Evolutionary conservation across 148 eudicot genomes (phyloP).

Genomic region (Chenopodium formosanum): DNA sequence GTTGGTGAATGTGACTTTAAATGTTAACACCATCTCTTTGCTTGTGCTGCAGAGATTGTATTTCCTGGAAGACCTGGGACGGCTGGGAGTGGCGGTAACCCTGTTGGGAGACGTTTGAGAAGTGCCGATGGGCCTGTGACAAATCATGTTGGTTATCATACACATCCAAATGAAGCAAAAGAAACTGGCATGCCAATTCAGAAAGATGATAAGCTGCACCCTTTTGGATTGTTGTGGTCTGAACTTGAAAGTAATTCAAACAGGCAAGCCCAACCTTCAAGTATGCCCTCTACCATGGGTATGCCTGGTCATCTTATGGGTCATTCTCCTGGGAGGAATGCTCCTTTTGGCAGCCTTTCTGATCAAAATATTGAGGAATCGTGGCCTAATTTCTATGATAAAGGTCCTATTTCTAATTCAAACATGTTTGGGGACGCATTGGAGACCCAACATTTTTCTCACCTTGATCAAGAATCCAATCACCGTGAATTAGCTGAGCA

Average conservation of each 20-base stretch:
- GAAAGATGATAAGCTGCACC: constrained; percentile 71
- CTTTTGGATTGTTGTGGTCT: constrained; percentile 89
- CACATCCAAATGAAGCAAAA: constrained; percentile 37
- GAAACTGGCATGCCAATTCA: constrained; percentile 38
- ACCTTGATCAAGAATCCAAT: constrained; percentile 54
- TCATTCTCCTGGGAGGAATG: constrained; percentile 41
- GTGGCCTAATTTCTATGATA: constrained; percentile 51
- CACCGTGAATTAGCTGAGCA: constrained; percentile 62
- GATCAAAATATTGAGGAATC: constrained; percentile 52
- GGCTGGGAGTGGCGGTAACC: constrained; percentile 56
- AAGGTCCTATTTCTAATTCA: constrained; percentile 43
- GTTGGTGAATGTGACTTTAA: background rate
- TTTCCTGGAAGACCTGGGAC: constrained; percentile 84
- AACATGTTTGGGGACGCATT: constrained; percentile 54
- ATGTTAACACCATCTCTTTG: constrained; percentile 8
- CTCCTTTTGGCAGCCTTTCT: constrained; percentile 38
- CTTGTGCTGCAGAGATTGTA: constrained; percentile 59
- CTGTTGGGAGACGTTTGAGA: constrained; percentile 39
- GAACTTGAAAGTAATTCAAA: constrained; percentile 67
- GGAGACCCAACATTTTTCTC: constrained; percentile 46
- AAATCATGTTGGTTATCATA: constrained; percentile 34
- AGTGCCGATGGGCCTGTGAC: constrained; percentile 39
- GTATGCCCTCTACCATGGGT: constrained; percentile 36
- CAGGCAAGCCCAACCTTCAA: constrained; percentile 49
- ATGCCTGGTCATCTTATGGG: constrained; percentile 43